Evolutionary conservation across 345 rosid species (phyloP).

Genomic region (Geranium brycei): DNA sequence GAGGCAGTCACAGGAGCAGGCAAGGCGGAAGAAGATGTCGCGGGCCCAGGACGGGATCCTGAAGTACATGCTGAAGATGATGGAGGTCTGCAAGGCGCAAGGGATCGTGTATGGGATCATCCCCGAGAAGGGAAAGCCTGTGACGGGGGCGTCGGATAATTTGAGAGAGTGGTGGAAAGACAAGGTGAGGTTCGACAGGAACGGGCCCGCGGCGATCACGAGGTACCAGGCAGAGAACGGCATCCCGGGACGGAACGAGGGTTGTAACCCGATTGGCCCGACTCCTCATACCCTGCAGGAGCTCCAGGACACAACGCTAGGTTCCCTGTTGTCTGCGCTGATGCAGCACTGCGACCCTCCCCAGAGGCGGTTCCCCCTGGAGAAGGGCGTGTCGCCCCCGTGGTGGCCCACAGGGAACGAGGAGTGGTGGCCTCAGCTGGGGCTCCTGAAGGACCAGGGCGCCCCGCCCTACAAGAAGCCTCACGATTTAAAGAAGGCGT

Average conservation of each 20-base stretch:
- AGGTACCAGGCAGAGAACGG: constrained; percentile 57
- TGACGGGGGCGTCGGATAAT: constrained; percentile 80
- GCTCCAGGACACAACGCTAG: constrained; percentile 94
- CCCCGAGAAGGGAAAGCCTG: constrained; percentile 75
- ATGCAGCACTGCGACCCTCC: constrained; percentile 91
- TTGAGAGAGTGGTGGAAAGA: constrained; percentile 98
- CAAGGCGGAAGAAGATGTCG: constrained; percentile 62
- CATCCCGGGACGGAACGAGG: constrained; percentile 39
- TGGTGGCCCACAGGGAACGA: constrained; percentile 93
- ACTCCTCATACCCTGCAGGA: constrained; percentile 75
- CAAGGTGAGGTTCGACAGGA: constrained; percentile 79
- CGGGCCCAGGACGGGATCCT: constrained; percentile 78
- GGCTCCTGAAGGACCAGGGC: constrained; percentile 49
- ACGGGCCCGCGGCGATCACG: constrained; percentile 76
- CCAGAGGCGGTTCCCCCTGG: constrained; percentile 75
- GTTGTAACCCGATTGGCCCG: constrained; percentile 35
- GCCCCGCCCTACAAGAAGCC: constrained; percentile 97
- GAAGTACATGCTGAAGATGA: constrained; percentile 75
- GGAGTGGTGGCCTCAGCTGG: constrained; percentile 81
- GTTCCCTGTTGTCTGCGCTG: constrained; percentile 71
- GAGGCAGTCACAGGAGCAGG: constrained; percentile 71
- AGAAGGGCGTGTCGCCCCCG: constrained; percentile 78
- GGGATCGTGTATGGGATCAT: constrained; percentile 91
- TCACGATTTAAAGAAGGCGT: constrained; percentile 86
- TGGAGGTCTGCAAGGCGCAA: constrained; percentile 81